phyloP scores from a whole-genome alignment of 2,329 filamentous ascomycete genomes.

The Talaromyces rugulosus region DNA sequence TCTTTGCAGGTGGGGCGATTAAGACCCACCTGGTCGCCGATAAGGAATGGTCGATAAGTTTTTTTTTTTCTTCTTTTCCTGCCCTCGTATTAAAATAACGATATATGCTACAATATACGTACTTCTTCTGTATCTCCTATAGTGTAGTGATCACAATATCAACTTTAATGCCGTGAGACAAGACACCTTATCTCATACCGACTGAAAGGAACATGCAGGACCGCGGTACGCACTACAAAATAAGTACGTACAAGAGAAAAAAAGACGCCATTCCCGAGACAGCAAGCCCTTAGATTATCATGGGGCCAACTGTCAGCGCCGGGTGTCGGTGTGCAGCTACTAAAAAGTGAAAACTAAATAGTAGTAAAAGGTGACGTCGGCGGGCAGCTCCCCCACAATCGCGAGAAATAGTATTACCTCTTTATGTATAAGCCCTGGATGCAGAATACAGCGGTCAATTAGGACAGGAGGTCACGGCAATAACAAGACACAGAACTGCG shows the following conservation, averaged over 20 bases:
- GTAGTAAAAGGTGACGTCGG: conserved; percentile 5
- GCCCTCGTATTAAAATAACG: not conserved
- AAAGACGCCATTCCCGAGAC: not conserved
- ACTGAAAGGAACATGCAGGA: not conserved
- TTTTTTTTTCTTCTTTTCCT: not conserved
- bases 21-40: not conserved
- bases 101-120: not conserved
- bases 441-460: too few species aligned
- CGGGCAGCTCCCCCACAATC: conserved; percentile 2
- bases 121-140: not conserved
- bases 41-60: not conserved
- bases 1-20: not conserved
- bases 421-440: not conserved
- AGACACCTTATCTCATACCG: not conserved
- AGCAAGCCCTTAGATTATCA: not conserved
- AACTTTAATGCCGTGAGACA: too few species aligned
- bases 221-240: not conserved
- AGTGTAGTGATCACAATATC: not conserved
- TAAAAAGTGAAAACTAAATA: not conserved
- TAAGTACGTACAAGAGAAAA: not conserved
- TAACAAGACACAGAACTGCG: not conserved
- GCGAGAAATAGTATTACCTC: not conserved
- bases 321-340: not conserved
- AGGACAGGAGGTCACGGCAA: not conserved
- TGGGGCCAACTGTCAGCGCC: not conserved